These are phyloP conservation scores for Onygenales sp. DNA, from an alignment of 2,329 filamentous ascomycete species.

Conservation along the genomic window DNA sequence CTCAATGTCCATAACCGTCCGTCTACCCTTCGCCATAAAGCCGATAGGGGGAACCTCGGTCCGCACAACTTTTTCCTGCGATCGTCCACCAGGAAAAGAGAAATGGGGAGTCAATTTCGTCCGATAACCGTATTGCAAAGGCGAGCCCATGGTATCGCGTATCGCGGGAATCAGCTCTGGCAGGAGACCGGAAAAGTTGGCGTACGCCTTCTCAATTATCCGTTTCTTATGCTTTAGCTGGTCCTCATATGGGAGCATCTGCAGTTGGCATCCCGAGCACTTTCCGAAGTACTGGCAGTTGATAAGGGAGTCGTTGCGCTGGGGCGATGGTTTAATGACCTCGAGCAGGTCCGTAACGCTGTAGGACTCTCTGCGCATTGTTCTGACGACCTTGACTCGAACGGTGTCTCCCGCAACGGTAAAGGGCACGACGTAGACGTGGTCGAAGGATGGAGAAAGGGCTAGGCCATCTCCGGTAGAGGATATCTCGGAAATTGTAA, in stretches of 20 bases:
- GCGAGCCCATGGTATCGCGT: slow-evolving; percentile 78
- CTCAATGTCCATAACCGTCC: slow-evolving; percentile 82
- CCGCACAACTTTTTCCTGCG: slow-evolving; percentile 44
- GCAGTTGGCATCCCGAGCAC: slow-evolving; percentile 92
- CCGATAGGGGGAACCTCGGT: slow-evolving; percentile 66
- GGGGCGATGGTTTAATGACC: slow-evolving; percentile 60
- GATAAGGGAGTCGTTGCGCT: slow-evolving; percentile 68
- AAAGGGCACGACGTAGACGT: slow-evolving; percentile 83
- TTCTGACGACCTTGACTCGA: slow-evolving; percentile 67
- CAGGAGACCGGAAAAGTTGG: slow-evolving; percentile 77
- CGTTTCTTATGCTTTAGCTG: slow-evolving; percentile 77
- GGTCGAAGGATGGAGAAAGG: slow-evolving; percentile 52
- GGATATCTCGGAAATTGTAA: slow-evolving; percentile 72
- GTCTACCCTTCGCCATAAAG: slow-evolving; percentile 78
- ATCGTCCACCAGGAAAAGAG: slow-evolving; percentile 57
- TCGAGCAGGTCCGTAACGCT: slow-evolving; percentile 74
- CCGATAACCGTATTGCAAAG: slow-evolving; percentile 83
- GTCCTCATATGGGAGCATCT: slow-evolving; percentile 85
- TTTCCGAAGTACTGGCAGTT: slow-evolving; percentile 76
- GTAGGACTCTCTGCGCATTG: slow-evolving; percentile 57
- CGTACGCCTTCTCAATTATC: slow-evolving; percentile 84
- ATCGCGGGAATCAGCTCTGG: slow-evolving; percentile 66
- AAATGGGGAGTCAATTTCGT: slow-evolving; percentile 98
- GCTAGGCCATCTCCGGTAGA: slow-evolving; percentile 90
- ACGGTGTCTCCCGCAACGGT: slow-evolving; percentile 74